phyloP scores from a whole-genome alignment of 768 basidiomycete genomes.

The Mycena polygramma region DNA sequence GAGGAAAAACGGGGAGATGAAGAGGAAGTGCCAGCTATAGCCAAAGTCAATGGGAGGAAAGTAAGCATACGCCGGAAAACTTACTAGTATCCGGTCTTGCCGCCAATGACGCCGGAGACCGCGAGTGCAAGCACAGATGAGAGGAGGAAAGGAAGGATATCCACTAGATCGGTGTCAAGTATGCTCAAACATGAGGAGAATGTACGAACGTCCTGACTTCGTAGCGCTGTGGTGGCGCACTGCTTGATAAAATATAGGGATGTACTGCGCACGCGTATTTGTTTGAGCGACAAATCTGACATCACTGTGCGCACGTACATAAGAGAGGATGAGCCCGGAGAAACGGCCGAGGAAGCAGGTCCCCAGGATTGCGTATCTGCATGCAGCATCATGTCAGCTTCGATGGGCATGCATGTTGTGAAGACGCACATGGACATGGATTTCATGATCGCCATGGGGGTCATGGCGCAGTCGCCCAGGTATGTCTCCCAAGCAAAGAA shows the following conservation, averaged over 20 bases:
- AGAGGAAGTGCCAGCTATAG: conserved; percentile 9
- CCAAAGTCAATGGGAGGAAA: background rate
- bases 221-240: conserved; percentile 19
- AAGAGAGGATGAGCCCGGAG: background rate
- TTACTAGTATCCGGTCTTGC: conserved; percentile 5
- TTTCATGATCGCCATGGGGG: background rate
- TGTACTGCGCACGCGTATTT: conserved; percentile 2
- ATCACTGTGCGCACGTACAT: background rate
- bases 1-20: background rate
- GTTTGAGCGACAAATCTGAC: background rate
- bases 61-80: background rate
- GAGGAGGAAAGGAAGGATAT: conserved; percentile 25
- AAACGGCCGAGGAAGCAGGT: conserved; percentile 27
- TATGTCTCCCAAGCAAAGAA: conserved; percentile 16
- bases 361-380: conserved; percentile 14
- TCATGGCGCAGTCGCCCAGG: background rate
- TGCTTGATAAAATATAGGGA: conserved; percentile 23
- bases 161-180: background rate
- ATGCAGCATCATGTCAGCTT: background rate
- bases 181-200: too few species aligned
- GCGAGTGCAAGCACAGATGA: conserved; percentile 6
- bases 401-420: too few species aligned
- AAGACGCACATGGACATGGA: background rate
- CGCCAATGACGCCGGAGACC: conserved; percentile 16
- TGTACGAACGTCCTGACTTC: background rate